A percentile compares a stretch with the other conserved stretches of the same genome.
Evolutionary conservation across 1,139 yeast genomes (phyloP).

Genomic region (Debaryomycetaceae sp.): DNA sequence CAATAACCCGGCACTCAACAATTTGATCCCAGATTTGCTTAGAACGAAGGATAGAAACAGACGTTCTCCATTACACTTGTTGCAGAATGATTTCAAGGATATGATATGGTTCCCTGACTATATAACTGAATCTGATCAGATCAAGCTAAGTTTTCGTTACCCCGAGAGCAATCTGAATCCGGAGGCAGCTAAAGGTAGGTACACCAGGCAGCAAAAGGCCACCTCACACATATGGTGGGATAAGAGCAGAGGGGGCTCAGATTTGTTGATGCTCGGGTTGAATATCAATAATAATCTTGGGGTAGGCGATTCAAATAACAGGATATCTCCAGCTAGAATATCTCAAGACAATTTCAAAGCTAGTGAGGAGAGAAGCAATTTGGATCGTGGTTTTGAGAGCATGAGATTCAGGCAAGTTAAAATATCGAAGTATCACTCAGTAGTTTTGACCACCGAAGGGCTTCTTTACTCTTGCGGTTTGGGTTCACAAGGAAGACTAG

Average conservation of each 20-base stretch:
- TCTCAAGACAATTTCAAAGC: constrained; percentile 19
- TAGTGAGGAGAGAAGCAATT: constrained; percentile 2
- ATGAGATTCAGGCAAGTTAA: constrained; percentile 45
- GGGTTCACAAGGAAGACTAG: constrained; percentile 70
- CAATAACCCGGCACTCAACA: constrained; percentile 10
- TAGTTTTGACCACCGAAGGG: constrained; percentile 55
- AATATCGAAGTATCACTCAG: constrained; percentile 66
- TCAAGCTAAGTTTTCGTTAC: constrained; percentile 22
- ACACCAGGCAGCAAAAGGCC: background rate
- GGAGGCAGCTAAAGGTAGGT: background rate
- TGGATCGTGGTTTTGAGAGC: constrained; percentile 17
- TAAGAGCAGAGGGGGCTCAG: constrained; percentile 52
- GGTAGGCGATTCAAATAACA: constrained; percentile 62
- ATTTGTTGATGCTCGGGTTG: constrained; percentile 61
- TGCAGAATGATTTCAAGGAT: constrained; percentile 41
- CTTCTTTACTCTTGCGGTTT: constrained; percentile 61
- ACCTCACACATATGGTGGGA: constrained; percentile 19
- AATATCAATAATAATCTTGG: constrained; percentile 67
- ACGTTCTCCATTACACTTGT: constrained; percentile 58
- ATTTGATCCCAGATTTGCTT: constrained; percentile 35
- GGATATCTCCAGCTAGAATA: constrained; percentile 33
- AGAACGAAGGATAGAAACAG: constrained; percentile 66
- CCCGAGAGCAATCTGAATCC: constrained; percentile 2
- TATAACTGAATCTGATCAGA: constrained; percentile 30
- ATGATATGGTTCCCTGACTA: constrained; percentile 44